These are phyloP conservation scores for Mycena vulgaris DNA, from an alignment of 768 basidiomycete genomes.

Conservation along the genomic window DNA sequence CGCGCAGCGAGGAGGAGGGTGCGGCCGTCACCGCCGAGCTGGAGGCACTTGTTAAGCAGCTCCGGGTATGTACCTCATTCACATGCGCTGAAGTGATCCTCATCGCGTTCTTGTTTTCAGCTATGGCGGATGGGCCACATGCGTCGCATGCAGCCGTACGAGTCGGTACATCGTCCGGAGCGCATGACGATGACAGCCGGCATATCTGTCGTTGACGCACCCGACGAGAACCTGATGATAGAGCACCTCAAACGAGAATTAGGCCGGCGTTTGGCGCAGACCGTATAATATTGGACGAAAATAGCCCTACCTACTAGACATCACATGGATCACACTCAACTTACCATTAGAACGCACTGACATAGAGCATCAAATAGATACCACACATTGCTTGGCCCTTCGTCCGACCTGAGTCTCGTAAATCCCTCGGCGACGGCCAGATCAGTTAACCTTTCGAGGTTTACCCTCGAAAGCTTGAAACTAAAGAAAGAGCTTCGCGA, in stretches of 20 bases:
- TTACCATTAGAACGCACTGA: neutral
- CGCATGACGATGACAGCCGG: slow-evolving; percentile 40
- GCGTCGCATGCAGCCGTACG: slow-evolving; percentile 39
- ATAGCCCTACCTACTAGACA: neutral
- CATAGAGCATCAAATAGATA: neutral
- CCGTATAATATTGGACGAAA: neutral
- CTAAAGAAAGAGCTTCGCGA: too few species aligned
- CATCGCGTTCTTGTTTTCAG: slow-evolving; percentile 18
- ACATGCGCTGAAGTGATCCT: neutral
- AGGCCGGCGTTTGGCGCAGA: slow-evolving; percentile 34
- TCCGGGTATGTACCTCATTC: slow-evolving; percentile 28
- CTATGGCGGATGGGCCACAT: slow-evolving; percentile 40
- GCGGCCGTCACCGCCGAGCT: slow-evolving; percentile 28
- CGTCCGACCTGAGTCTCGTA: too few species aligned
- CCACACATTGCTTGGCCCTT: too few species aligned
- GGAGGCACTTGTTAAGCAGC: slow-evolving; percentile 37
- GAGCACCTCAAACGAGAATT: slow-evolving; percentile 34
- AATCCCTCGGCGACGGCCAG: too few species aligned
- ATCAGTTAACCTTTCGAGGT: too few species aligned
- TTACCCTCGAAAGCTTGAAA: too few species aligned
- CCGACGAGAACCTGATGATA: slow-evolving; percentile 35
- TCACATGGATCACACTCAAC: too few species aligned
- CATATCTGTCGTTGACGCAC: slow-evolving; percentile 36
- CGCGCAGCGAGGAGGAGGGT: slow-evolving; percentile 19
- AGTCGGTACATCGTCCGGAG: slow-evolving; percentile 37